phyloP scores from a whole-genome alignment of 805 yeast genomes.

The Phaffomyces opuntiae region DNA sequence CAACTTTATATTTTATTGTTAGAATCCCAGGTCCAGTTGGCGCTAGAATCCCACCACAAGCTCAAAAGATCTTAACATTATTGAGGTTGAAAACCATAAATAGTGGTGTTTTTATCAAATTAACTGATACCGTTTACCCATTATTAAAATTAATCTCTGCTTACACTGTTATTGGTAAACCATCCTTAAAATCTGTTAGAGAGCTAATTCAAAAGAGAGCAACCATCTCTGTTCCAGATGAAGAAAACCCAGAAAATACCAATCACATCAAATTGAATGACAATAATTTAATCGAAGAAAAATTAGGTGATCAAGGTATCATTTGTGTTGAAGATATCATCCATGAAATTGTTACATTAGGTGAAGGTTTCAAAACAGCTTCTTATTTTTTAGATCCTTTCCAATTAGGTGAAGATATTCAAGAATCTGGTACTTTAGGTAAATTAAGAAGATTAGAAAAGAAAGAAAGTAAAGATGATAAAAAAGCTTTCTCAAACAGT shows the following conservation, averaged over 20 bases:
- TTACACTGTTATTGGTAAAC: slow-evolving; percentile 65
- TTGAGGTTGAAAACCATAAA: slow-evolving; percentile 54
- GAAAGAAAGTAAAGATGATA: slow-evolving; percentile 39
- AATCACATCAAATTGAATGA: slow-evolving; percentile 49
- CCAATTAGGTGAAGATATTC: slow-evolving; percentile 58
- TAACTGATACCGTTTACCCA: slow-evolving; percentile 52
- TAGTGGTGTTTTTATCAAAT: slow-evolving; percentile 67
- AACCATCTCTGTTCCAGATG: slow-evolving; percentile 35
- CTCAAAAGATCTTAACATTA: slow-evolving; percentile 49
- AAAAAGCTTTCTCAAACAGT: slow-evolving; percentile 44
- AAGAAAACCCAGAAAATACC: slow-evolving; percentile 28
- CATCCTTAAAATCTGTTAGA: slow-evolving; percentile 68
- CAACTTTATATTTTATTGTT: slow-evolving; percentile 55
- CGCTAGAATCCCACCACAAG: slow-evolving; percentile 59
- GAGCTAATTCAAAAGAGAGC: slow-evolving; percentile 74
- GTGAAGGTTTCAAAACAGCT: slow-evolving; percentile 56
- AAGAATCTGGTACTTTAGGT: slow-evolving; percentile 69
- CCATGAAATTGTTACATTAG: slow-evolving; percentile 58
- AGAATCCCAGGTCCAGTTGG: slow-evolving; percentile 62
- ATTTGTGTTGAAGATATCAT: slow-evolving; percentile 78
- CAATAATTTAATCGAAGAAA: slow-evolving; percentile 69
- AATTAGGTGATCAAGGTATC: slow-evolving; percentile 59
- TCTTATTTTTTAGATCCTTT: slow-evolving; percentile 65
- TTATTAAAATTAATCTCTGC: slow-evolving; percentile 65
- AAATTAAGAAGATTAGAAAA: slow-evolving; percentile 58